phyloP scores from a whole-genome alignment of 2,329 filamentous ascomycete genomes.

The Botrytis squamosa region DNA sequence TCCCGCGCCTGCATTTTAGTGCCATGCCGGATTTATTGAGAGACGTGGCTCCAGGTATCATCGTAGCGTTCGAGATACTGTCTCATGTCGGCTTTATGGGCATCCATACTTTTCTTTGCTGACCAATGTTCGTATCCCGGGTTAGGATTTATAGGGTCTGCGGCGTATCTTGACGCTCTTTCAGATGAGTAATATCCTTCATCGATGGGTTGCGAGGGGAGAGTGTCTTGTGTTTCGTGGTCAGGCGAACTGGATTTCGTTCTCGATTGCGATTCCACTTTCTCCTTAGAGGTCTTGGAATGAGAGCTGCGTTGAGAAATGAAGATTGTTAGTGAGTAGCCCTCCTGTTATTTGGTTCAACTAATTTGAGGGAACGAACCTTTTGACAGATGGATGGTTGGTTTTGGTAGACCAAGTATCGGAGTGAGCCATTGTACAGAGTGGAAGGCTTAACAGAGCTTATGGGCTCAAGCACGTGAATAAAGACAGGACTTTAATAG shows the following conservation, averaged over 20 bases:
- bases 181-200: background rate
- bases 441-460: background rate
- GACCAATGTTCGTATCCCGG: conserved; percentile 5
- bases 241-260: conserved; percentile 5
- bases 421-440: background rate
- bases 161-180: conserved; percentile 1
- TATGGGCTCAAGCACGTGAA: background rate
- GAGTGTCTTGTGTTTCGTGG: background rate
- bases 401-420: conserved; percentile 11
- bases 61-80: conserved; percentile 5
- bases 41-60: background rate
- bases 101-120: conserved; percentile 8
- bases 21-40: background rate
- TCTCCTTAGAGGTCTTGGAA: background rate
- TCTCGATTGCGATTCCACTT: background rate
- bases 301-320: background rate
- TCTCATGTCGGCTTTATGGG: background rate
- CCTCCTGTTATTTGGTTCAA: background rate
- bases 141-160: conserved; percentile 13
- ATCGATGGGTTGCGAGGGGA: background rate
- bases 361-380: background rate
- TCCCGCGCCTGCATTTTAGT: background rate
- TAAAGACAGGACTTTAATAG: background rate
- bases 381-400: conserved; percentile 7
- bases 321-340: background rate